phyloP scores from a whole-genome alignment of 495 filamentous ascomycete genomes.

The Trichocladium uniseriatum region DNA sequence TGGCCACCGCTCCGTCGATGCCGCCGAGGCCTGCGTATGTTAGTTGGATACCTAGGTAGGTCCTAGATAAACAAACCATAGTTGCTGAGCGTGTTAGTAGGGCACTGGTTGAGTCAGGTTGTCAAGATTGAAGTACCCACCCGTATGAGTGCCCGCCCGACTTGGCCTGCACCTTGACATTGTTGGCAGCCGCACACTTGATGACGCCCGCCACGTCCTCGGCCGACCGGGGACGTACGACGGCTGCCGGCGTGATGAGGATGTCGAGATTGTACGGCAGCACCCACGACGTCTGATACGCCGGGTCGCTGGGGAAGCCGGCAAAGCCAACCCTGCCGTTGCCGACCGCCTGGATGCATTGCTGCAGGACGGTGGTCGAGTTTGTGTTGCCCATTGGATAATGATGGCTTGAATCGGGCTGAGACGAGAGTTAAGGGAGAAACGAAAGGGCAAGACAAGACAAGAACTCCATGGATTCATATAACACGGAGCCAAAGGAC shows the following conservation, averaged over 20 bases:
- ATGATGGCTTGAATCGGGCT: too few species aligned
- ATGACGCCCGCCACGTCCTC: slow-evolving; percentile 51
- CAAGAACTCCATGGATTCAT: too few species aligned
- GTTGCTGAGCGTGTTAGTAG: slow-evolving; percentile 18
- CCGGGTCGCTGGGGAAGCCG: slow-evolving; percentile 28
- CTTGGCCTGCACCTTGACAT: slow-evolving; percentile 56
- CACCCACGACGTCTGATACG: slow-evolving; percentile 37
- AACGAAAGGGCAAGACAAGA: too few species aligned
- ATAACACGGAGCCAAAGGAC: too few species aligned
- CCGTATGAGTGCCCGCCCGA: slow-evolving; percentile 67
- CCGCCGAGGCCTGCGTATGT: slow-evolving; percentile 36
- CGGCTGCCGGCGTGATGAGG: slow-evolving; percentile 49
- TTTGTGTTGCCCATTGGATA: slow-evolving; percentile 21
- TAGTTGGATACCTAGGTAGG: slow-evolving; percentile 5
- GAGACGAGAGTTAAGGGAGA: too few species aligned
- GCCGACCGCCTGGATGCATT: slow-evolving; percentile 34
- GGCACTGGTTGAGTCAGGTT: too few species aligned
- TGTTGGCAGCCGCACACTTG: slow-evolving; percentile 45
- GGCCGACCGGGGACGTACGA: slow-evolving; percentile 49
- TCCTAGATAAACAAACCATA: slow-evolving; percentile 19
- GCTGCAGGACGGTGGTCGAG: slow-evolving; percentile 25
- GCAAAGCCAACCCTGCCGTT: slow-evolving; percentile 34
- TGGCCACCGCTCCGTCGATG: slow-evolving; percentile 45
- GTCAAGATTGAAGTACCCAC: too few species aligned
- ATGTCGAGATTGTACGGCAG: slow-evolving; percentile 57